Conservation (phyloP, 305 asterid genomes). For the Lippia alba region DNA sequence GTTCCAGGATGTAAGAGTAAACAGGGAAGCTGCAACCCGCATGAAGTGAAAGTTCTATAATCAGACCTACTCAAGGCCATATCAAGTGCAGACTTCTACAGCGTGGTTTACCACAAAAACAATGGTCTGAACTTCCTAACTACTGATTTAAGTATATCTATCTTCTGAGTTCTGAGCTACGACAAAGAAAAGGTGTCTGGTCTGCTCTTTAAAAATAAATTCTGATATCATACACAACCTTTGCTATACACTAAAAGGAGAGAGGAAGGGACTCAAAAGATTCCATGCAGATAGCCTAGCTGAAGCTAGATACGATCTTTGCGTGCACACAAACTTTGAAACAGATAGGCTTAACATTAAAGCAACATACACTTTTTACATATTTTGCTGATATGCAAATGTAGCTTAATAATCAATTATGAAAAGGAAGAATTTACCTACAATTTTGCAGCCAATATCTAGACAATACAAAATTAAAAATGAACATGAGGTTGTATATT, state of each 20-base stretch:
- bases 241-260: not conserved
- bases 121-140: not conserved
- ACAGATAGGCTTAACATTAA: not conserved
- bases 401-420: not conserved
- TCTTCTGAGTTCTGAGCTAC: not conserved
- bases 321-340: not conserved
- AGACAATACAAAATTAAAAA: not conserved
- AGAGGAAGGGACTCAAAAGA: not conserved
- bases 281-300: not conserved
- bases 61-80: not conserved
- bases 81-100: not conserved
- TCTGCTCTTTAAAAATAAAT: not conserved
- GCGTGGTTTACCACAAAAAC: not conserved
- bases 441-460: not conserved
- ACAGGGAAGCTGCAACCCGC: not conserved
- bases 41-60: not conserved
- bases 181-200: not conserved
- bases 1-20: not conserved
- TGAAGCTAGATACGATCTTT: not conserved
- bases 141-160: not conserved
- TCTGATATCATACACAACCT: conserved; percentile 12
- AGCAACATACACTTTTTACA: not conserved
- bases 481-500: conserved; percentile 5
- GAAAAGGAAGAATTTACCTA: not conserved
- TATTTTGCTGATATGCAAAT: not conserved